Base-by-base conservation (phyloP, 495 filamentous ascomycete species). In the Aspergillus bridgeri region DNA sequence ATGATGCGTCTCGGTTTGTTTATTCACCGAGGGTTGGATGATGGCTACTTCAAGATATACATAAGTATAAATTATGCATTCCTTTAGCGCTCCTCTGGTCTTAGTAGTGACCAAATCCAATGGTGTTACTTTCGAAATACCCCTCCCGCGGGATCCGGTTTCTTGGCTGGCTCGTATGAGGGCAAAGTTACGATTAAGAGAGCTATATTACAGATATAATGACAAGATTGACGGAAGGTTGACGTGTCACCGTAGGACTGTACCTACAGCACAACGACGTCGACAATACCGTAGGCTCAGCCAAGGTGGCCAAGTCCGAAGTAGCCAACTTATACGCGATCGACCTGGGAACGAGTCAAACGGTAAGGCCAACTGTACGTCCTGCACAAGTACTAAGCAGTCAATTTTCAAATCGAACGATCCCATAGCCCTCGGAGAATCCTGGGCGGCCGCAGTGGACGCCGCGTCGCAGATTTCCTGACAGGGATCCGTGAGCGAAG, bases 341-440 rank as follows among this genome's bases (percentile, higher is more conserved):
- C 45, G 84, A 86, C 61, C 69, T 86, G 2, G 82, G 83, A 1
- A 86, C 51, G 83, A 86, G 54, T 82, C 83, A 0, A 81, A 85
- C 61, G 85, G 83, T 82, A 67, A 58, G 78, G 59, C 45, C 15
- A 18, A 24, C 22, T 11, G 27, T n/a, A 6, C 9, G 11, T 17
- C 20, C 8, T 7, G 5, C 15, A 48, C n/a, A n/a, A 17, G 38
- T 19, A 0, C 49, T 38, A 38, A 38, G 9, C 20, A 33, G 17
- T 24, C n/a, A 61, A 56, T 64, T 33, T 66, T 59, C 48, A 50
- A 45, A 3, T 21, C 21, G 49, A 65, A 54, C 15, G 66, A 86
- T 57, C 81, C 82, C 21, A 82, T 85, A 42, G 80, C 82, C 3
- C 60, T 71, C 0, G 81, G 70, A 2, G 48, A 74, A 5, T 68